phyloP scores from a whole-genome alignment of 2,329 filamentous ascomycete species.

The Verticillium nonalfalfae region DNA sequence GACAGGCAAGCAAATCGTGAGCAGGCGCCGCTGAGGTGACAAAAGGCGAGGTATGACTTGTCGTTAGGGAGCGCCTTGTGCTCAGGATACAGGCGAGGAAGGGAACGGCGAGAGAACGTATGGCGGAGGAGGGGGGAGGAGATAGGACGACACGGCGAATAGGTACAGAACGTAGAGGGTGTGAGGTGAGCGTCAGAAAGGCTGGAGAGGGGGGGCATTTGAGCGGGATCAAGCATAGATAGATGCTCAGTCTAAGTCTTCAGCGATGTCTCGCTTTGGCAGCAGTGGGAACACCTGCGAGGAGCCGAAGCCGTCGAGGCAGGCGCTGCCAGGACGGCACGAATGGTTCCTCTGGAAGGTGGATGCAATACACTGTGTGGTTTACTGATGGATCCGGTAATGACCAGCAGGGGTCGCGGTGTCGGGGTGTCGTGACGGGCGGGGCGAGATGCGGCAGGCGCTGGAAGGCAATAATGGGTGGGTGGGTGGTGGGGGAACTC shows the following conservation, averaged over 20 bases:
- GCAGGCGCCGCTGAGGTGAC: too few relatives aligned
- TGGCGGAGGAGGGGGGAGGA: neutral
- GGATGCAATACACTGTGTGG: neutral
- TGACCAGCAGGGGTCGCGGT: neutral
- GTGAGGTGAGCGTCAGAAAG: neutral
- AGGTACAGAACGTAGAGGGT: neutral
- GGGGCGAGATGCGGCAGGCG: neutral
- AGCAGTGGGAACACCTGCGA: neutral
- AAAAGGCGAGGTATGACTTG: too few relatives aligned
- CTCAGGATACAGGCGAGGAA: too few relatives aligned
- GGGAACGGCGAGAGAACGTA: too few relatives aligned
- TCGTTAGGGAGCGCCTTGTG: too few relatives aligned
- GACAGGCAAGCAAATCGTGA: too few relatives aligned
- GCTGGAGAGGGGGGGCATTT: neutral
- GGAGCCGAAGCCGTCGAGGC: neutral
- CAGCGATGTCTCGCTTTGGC: neutral
- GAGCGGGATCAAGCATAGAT: neutral
- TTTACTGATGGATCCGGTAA: neutral
- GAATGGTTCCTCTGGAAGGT: neutral
- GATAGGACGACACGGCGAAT: neutral
- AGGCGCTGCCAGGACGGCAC: neutral
- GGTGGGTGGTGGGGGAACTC: neutral
- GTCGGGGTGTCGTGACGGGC: neutral
- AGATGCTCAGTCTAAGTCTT: neutral
- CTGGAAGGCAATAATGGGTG: neutral